Base-by-base conservation (phyloP, 1,284 basidiomycete species). In the Ceratobasidium theobromae region DNA sequence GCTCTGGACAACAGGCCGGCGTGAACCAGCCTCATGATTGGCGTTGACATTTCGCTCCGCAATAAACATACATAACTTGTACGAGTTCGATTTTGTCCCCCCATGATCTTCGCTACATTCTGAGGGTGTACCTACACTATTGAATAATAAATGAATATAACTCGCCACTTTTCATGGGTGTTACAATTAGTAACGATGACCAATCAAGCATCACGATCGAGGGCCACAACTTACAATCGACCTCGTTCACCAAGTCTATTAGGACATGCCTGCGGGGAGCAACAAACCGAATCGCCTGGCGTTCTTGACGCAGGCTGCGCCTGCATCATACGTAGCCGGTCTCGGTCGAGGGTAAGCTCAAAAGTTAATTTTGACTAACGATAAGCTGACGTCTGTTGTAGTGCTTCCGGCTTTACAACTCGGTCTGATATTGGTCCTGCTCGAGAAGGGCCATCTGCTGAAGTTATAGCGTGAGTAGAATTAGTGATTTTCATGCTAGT, bases 361-460 rank as follows among this genome's bases (percentile, higher is more conserved):
- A 1, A 3, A 35, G 21, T 25, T 11, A 21, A 3, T n/a, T 3
- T n/a, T 23, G 27, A 16, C 3, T n/a, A 30, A 9, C 18, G 18
- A n/a, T 11, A 25, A 14, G 35, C 58, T 62, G 21, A 30, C 40
- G 30, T 54, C 53, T 33, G 28, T 41, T 55, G 12, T 68, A 93
- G 91, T 77, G 95, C 96, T 55, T 97, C 95, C 57, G 97, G 96
- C 68, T 99, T 99, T 79, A 99, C 96, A 0, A 99, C 95, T 6
- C 90, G 96, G 60, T 97, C 95, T 52, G 96, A 99, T 86, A 99
- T 99, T 71, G 96, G 96, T 75, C 97, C 96, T 52, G 96, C 96
- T 3, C 84, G 97, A 76, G 95, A 97, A 75, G 93, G 93, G 0
- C 93, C 94, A 0, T 91, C 90, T 14, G 93, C 93, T 28, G 93